Evolutionary conservation across 2,329 filamentous ascomycete species (phyloP), one percentile per base, ranked within the genome.

Genomic region (Zelopaecilomyces penicillatus): DNA sequence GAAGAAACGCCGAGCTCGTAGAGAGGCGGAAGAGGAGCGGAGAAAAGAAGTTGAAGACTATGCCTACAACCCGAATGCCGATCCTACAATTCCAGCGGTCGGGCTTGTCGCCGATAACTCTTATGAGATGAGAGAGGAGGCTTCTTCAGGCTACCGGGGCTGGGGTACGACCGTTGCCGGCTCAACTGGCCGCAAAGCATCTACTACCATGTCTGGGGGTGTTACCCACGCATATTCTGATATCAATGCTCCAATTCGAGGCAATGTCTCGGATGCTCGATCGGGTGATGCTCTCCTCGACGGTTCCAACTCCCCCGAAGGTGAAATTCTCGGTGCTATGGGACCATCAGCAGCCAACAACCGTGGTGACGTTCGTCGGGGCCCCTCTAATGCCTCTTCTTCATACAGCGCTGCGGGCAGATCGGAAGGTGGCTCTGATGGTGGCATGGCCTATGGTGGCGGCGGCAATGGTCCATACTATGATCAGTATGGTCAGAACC

Each of bases 1-100:
- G 88, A 82, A 87, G 61, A 89, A 82, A 69, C 84, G 89, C 51
- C 95, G 94, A 69, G 82, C 86, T 57, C 81, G 83, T 52, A 93
- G 88, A 71, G 80, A 81, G 51, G 85, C 84, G 10, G 88, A 93
- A 59, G 93, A 96, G 61, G 81, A 90, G 57, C 80, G 93, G 41
- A 80, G 90, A 51, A 96, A 96, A 69, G 93, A 98, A 66, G 89
- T 96, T 8, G 91, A 97, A 63, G 93, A 97, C 61, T 97, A 97
- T 62, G 84, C 86, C 30, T 97, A 90, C 72, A 97, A 97, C 64
- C 93, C 93, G n/a, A 97, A 97, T 66, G 83, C 89, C 48, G 90
- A 96, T 60, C 88, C 90, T 1, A 88, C 85, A 1, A 73, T 95
- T 9, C 76, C 68, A 5, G 68, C 69, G 8, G 62, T 76, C 9